Conservation (phyloP, 2,329 filamentous ascomycete genomes). For the Chaetomium sp. region DNA sequence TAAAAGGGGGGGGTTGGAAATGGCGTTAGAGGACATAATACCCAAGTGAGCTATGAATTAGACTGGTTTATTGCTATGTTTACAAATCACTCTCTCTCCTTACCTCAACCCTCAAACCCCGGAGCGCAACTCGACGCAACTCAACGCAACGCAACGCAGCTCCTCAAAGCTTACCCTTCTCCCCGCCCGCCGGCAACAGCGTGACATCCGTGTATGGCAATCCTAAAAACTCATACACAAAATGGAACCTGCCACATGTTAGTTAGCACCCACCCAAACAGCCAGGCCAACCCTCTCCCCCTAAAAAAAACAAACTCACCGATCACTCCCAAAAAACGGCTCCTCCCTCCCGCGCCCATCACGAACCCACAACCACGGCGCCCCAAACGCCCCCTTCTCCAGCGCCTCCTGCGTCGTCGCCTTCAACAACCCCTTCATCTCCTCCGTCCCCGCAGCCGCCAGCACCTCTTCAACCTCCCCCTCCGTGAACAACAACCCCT, state of each 20-base stretch:
- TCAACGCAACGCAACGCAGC: background rate
- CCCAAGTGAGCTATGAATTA: slow-evolving; percentile 11
- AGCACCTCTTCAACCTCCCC: slow-evolving; percentile 60
- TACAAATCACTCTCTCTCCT: background rate
- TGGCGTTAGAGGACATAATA: slow-evolving; percentile 15
- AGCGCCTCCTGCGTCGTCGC: slow-evolving; percentile 63
- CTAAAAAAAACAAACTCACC: slow-evolving; percentile 43
- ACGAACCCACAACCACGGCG: slow-evolving; percentile 73
- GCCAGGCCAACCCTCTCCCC: no score
- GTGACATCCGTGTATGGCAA: slow-evolving; percentile 60
- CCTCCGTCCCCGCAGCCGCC: slow-evolving; percentile 50
- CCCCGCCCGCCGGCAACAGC: slow-evolving; percentile 41
- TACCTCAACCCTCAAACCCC: background rate
- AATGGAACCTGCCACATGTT: slow-evolving; percentile 58
- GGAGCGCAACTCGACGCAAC: background rate
- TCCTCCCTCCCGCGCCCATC: slow-evolving; percentile 60
- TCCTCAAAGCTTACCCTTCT: slow-evolving; percentile 43
- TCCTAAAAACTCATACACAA: slow-evolving; percentile 67
- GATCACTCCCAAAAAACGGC: slow-evolving; percentile 77
- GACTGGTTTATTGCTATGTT: background rate
- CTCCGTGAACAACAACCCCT: slow-evolving; percentile 48
- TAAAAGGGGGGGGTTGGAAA: background rate
- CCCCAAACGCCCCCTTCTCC: slow-evolving; percentile 70
- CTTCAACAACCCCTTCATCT: slow-evolving; percentile 49
- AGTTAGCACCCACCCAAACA: background rate